These are phyloP conservation scores for Fomes fomentarius DNA, from an alignment of 1,284 basidiomycete genomes.

Conservation along the genomic window DNA sequence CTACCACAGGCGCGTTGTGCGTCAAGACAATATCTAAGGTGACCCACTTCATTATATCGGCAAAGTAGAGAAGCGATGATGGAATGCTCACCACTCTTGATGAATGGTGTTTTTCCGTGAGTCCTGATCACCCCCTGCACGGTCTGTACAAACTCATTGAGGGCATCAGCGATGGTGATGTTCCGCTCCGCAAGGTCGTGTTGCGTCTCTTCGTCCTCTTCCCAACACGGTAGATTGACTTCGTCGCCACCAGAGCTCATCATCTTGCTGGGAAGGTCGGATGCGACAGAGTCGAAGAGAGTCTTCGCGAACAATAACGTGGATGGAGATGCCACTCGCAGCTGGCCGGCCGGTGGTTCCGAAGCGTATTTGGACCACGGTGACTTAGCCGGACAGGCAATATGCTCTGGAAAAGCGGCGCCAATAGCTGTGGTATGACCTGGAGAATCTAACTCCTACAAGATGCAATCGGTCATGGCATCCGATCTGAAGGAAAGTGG, in stretches of 20 bases:
- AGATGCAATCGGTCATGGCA: background rate
- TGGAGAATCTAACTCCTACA: constrained; percentile 64
- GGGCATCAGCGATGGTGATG: constrained; percentile 60
- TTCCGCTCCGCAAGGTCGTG: constrained; percentile 48
- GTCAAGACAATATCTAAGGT: constrained; percentile 65
- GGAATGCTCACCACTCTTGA: constrained; percentile 59
- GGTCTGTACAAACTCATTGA: constrained; percentile 60
- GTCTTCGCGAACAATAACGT: constrained; percentile 45
- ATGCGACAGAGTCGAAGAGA: constrained; percentile 44
- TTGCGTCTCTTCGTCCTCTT: constrained; percentile 60
- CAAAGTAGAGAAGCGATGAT: too few species aligned
- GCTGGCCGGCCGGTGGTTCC: constrained; percentile 81
- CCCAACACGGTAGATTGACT: constrained; percentile 71
- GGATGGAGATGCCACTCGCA: constrained; percentile 60
- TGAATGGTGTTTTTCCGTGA: constrained; percentile 58
- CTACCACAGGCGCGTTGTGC: constrained; percentile 60
- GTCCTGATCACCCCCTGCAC: constrained; percentile 48
- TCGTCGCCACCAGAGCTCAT: constrained; percentile 86
- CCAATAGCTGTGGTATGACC: constrained; percentile 77
- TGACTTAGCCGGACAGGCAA: constrained; percentile 66
- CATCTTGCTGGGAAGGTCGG: constrained; percentile 54
- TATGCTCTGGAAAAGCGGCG: constrained; percentile 64
- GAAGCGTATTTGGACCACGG: constrained; percentile 69
- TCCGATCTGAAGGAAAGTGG: too few species aligned
- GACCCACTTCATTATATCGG: background rate